phyloP scores from a whole-genome alignment of 2,329 filamentous ascomycete species.

The Trichoderma lentiforme region DNA sequence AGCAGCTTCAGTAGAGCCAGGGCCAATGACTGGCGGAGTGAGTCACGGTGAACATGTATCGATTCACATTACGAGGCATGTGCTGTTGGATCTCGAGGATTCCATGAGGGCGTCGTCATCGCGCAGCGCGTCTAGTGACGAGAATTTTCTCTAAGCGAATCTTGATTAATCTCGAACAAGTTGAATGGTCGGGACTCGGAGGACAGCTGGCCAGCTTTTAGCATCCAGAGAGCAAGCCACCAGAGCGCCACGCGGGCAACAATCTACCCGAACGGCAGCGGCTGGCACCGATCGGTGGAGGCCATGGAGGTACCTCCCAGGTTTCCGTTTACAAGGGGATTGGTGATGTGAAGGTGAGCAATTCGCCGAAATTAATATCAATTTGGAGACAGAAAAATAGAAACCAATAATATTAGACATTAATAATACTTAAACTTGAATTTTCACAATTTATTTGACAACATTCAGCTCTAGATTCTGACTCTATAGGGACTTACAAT shows the following conservation, averaged over 20 bases:
- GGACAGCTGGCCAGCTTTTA: background rate
- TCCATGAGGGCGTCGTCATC: background rate
- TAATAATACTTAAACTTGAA: background rate
- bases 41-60: background rate
- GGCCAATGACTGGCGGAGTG: background rate
- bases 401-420: too few species aligned
- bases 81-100: too few species aligned
- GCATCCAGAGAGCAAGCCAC: background rate
- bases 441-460: background rate
- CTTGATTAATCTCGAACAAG: background rate
- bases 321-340: background rate
- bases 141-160: background rate
- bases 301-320: background rate
- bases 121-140: background rate
- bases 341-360: background rate
- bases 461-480: rapidly evolving
- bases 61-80: background rate
- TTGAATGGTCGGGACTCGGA: background rate
- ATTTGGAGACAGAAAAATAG: too few species aligned
- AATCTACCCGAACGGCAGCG: constrained; percentile 7
- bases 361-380: too few species aligned
- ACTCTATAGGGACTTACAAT: background rate
- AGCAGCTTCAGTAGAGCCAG: too few species aligned
- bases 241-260: background rate
- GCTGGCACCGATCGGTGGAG: background rate